Evolutionary conservation across 1,284 basidiomycete species (phyloP), one percentile per base, ranked within the genome.

Genomic region (Cryptococcus hybrid): DNA sequence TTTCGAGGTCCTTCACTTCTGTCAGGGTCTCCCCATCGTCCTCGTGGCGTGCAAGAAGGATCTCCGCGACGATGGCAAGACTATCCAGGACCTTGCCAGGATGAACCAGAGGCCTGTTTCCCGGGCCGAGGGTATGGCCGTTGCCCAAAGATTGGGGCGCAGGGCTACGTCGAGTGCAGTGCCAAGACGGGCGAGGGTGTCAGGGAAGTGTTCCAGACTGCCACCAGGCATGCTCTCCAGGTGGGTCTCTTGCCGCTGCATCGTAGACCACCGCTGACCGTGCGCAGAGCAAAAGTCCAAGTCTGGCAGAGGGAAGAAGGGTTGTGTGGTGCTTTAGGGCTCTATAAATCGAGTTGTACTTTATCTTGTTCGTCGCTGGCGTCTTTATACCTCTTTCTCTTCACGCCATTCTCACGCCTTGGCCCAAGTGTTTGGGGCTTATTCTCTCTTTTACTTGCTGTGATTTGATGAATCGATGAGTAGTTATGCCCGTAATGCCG

Each of bases 1-100:
- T 92, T 70, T 90, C 91, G 92, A 95, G 76, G 92, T 95, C 50
- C 85, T 89, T 80, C 92, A 95, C 79, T 95, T 94, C 81, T 94
- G 92, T 77, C 83, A 87, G 49, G 87, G 86, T 59, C 81, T 92
- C 45, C 92, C 92, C 55, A 86, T 92, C 80, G 88, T 94, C 73
- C 86, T 95, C 56, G 90, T 95, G 61, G 92, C 89, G 6, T 93
- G 90, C 83, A 95, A 95, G 84, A 92, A 88, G 81, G 90, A 92
- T 80, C 83, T 92, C 56, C 84, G 90, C 69, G 83, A 86, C 65
- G 89, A 92, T 78, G 81, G 83, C 49, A 85, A 87, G 75, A 88
- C 90, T 43, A 85, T 88, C 56, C 87, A 89, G 57, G 87, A 91
- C 77, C 82, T 92, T 56, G 84, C 85, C 67, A 88, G 88, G 82